phyloP scores from a whole-genome alignment of 345 rosid species.

The Salix viminalis region DNA sequence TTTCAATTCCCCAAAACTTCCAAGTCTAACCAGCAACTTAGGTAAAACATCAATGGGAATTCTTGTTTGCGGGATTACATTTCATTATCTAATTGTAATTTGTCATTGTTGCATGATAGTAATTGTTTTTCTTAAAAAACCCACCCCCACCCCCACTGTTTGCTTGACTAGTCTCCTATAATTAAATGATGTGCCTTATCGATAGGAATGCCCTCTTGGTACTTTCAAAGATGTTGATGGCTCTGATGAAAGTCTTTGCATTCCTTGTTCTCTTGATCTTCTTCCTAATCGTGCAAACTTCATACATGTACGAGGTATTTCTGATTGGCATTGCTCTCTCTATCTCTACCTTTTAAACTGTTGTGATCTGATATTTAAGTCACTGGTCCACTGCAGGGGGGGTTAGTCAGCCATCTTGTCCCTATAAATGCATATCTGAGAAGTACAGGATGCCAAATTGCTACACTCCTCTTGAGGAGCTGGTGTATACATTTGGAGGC shows the following conservation, averaged over 20 bases:
- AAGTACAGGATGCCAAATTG: slow-evolving; percentile 96
- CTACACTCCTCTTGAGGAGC: slow-evolving; percentile 93
- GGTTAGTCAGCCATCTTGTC: slow-evolving; percentile 61
- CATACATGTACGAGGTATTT: slow-evolving; percentile 75
- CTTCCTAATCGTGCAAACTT: slow-evolving; percentile 84
- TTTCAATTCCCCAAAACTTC: not conserved
- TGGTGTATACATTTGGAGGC: slow-evolving; percentile 89
- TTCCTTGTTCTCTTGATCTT: slow-evolving; percentile 67
- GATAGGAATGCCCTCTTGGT: slow-evolving; percentile 94
- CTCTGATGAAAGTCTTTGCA: slow-evolving; percentile 77
- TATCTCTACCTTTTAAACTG: slow-evolving; percentile 1
- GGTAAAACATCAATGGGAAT: too few relatives aligned
- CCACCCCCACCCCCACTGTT: not conserved
- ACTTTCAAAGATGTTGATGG: slow-evolving; percentile 85
- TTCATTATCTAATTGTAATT: not conserved
- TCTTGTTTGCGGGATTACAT: too few relatives aligned
- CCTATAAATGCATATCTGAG: slow-evolving; percentile 82
- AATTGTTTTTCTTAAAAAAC: not conserved
- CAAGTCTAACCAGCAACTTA: not conserved
- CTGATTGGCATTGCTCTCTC: slow-evolving; percentile 1
- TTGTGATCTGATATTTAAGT: slow-evolving; percentile 21
- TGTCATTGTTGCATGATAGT: not conserved
- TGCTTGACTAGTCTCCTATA: not conserved
- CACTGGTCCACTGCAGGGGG: slow-evolving; percentile 58
- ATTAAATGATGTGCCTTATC: slow-evolving; percentile 11